Evolutionary conservation across 2,329 filamentous ascomycete species (phyloP), one percentile per base, ranked within the genome.

Genomic region (Sporothrix inflata): DNA sequence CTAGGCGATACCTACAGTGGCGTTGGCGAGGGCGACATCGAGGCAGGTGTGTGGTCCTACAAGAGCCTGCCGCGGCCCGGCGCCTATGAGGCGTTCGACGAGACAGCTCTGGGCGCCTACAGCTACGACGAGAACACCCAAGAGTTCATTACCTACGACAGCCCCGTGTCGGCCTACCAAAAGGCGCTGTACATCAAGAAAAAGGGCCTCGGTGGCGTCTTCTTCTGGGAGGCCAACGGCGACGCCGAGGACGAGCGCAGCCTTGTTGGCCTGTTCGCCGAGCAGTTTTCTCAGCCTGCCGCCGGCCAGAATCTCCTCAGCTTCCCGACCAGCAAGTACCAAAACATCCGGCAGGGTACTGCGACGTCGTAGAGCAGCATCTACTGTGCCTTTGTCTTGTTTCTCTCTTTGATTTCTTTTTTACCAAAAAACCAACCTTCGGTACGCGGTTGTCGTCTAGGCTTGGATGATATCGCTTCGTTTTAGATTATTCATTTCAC

Each of bases 151-250:
- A 89, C 88, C 30, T 96, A 93, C 77, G 90, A 92, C 76, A 91
- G 86, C 4, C 83, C 88, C 0, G 79, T 82, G 42, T 88, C 90
- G 74, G 88, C 87, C 0, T 79, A 79, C 38, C 78, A 82, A 75
- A 97, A 96, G 83, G 87, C 87, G 0, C 78, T 83, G 9, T 96
- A 91, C 77, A 85, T 96, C 75, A 82, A 83, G 75, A 77, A 82
- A 27, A 84, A 84, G 70, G 83, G 86, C 0, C 85, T 97, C 0
- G 93, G 91, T 0, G 93, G 93, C 14, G 90, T 88, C 0, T 92
- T 96, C 84, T 97, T 92, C 87, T 97, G 93, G 93, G 93, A 97
- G 80, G 90, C 89, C 11, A 91, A 88, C 75, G 90, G 89, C 14
- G 93, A 97, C 77, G 83, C 80, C 75, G 76, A 74, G 0, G 86